Base-by-base conservation (phyloP, 495 filamentous ascomycete species). In the Hyaloscypha hepaticicola region DNA sequence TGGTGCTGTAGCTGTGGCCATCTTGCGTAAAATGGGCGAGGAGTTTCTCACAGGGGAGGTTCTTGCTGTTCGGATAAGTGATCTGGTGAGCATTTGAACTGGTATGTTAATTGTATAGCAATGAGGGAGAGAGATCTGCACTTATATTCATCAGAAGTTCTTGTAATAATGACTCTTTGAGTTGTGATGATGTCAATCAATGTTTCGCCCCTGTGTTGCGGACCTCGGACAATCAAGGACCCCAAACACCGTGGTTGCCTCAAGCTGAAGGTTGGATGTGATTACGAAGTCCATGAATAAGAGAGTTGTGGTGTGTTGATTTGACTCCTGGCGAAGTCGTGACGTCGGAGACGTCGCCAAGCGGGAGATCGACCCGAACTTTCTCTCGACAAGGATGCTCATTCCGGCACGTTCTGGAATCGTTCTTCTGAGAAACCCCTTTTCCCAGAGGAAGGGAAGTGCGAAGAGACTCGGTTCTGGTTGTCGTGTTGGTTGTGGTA, bases 1-100 rank as follows among this genome's bases (percentile, higher is more conserved):
- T 0, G 80, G 77, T 6, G 75, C 72, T 31, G 74, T 77, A 27
- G 72, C 53, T 56, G 63, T 58, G 21, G 53, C n/a, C 62, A 64
- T 64, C 24, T 58, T 64, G 52, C 38, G 2, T 45, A 45, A 4
- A 45, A 45, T 16, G 9, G 38, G 5, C 4, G 9, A 6, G 4
- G 50, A 14, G 9, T 9, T 45, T 11, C 38, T 45, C 16, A 45
- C 1, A 45, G 0, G 9, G 16, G 6, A 4, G 4, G 12, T 0
- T 1, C 12, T 45, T 45, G 38, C 38, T 16, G 38, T 19, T 16
- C 11, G 38, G 38, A 45, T 45, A 19, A 45, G 16, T 45, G 38
- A 45, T 45, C 6, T 45, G 38, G 38, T 45, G 16, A 45, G 38
- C 38, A 45, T 0, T 45, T 45, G 38, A n/a, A n/a, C n/a, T n/a